Evolutionary conservation across 257 asterid species (phyloP).

Genomic region (Leonotis leonurus): DNA sequence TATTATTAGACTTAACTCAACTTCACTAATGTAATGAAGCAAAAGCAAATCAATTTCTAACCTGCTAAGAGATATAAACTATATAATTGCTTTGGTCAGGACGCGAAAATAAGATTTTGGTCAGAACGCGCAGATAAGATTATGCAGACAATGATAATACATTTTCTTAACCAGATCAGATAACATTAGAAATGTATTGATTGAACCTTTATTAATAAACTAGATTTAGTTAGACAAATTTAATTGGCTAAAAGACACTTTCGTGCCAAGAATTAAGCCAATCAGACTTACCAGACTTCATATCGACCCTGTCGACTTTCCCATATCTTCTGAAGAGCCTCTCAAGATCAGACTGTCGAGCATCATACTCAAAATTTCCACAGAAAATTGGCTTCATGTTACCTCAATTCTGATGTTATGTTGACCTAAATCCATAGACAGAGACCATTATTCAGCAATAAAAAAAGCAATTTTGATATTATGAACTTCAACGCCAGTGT

Average conservation of each 20-base stretch:
- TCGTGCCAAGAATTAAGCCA: background rate
- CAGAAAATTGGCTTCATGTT: conserved; percentile 70
- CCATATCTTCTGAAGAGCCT: conserved; percentile 69
- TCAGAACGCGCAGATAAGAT: no score
- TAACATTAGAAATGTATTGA: background rate
- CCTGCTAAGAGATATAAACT: background rate
- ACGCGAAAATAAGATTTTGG: background rate
- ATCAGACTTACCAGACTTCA: conserved; percentile 66
- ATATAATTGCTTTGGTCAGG: background rate
- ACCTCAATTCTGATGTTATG: conserved; percentile 16
- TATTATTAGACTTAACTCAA: background rate
- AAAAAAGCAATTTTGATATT: background rate
- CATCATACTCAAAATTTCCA: conserved; percentile 69
- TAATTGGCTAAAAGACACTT: background rate
- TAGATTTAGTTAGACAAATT: no score
- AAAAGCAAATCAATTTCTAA: background rate
- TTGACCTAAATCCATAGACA: conserved; percentile 13
- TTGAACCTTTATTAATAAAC: background rate
- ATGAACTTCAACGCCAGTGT: background rate
- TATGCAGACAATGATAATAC: background rate
- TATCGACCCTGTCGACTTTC: conserved; percentile 66
- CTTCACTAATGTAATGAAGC: background rate
- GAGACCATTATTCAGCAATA: background rate
- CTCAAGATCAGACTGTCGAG: conserved; percentile 73
- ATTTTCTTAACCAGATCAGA: background rate